Evolutionary conservation across 2,329 filamentous ascomycete genomes (phyloP), one percentile per base, ranked within the genome.

Genomic region (Colletotrichum tofieldiae): DNA sequence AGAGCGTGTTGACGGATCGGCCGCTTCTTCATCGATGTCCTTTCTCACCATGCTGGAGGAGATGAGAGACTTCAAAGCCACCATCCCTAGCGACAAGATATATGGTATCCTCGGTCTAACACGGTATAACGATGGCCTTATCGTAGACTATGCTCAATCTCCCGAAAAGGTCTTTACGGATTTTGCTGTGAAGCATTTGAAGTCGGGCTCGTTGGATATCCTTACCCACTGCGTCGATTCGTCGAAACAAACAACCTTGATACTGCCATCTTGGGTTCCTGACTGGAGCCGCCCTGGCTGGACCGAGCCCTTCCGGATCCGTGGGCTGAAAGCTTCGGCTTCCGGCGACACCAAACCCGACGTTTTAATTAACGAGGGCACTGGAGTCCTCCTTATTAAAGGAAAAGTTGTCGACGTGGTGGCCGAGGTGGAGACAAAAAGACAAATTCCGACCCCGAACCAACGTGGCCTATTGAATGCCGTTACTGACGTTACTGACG

Each of bases 231-330:
- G 63, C 29, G 63, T 67, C 39, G 47, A 71, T 0, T 71, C 65
- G 2, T 45, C 73, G 0, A 70, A 65, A 20, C 62, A 62, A 0
- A 73, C 70, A 14, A 67, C 29, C 0, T 47, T 74, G 14, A 52
- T 6, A 1, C 18, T 74, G 7, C 73, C 73, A 2, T 71, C 70
- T 1, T 73, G 73, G 73, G 70, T 74, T 6, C 73, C 73, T 26
- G 73, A 74, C 58, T 73, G 70, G 73, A 73, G 63, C 3, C n/a
- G 64, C 1, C 68, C 68, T 2, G 72, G 72, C 16, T 73, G 72
- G 72, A 67, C 63, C 16, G 72, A 74, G 29, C 70, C 72, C 2
- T 41, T 73, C 3, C 51, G 70, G 5, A 69, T 65, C 6, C 70
- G 72, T 1, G 62, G 23, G 1, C 26, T 74, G 1, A 35, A 61